These are phyloP conservation scores for Aristolochia contorta DNA, from an alignment of 164 flowering plant species.

Conservation along the genomic window DNA sequence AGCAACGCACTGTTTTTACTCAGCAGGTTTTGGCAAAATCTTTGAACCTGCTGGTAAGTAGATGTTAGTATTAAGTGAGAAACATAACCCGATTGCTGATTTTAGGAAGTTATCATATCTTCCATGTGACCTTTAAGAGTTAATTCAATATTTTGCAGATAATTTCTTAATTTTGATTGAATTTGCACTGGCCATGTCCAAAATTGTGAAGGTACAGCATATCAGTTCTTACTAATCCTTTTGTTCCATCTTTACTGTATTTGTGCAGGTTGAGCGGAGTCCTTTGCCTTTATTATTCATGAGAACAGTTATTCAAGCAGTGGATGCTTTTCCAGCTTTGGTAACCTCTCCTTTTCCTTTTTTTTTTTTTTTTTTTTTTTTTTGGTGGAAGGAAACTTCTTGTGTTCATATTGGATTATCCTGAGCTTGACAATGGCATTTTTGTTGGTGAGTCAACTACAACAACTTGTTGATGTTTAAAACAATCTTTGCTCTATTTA, in stretches of 20 bases:
- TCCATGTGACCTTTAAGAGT: not conserved
- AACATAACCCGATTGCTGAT: no score
- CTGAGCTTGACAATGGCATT: no score
- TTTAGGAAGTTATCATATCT: no score
- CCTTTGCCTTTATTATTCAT: slow-evolving; percentile 89
- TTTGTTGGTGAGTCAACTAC: no score
- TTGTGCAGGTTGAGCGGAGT: slow-evolving; percentile 74
- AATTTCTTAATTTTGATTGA: not conserved
- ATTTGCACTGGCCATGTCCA: not conserved
- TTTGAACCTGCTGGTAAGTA: slow-evolving; percentile 74
- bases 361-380: no score
- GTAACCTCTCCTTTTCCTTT: slow-evolving; percentile 29
- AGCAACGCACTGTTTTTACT: slow-evolving; percentile 95
- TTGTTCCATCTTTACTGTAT: not conserved
- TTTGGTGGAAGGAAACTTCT: no score
- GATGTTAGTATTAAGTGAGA: not conserved
- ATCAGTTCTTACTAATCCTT: no score
- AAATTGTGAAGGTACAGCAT: no score
- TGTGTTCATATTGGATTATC: no score
- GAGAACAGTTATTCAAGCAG: slow-evolving; percentile 98
- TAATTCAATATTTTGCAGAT: not conserved
- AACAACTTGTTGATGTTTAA: no score
- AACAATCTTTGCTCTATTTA: no score
- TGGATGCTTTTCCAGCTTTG: slow-evolving; percentile 90
- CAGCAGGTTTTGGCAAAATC: slow-evolving; percentile 92